phyloP scores from a whole-genome alignment of 371 early-diverging fungal genomes.

The Pancytospora philotis region DNA sequence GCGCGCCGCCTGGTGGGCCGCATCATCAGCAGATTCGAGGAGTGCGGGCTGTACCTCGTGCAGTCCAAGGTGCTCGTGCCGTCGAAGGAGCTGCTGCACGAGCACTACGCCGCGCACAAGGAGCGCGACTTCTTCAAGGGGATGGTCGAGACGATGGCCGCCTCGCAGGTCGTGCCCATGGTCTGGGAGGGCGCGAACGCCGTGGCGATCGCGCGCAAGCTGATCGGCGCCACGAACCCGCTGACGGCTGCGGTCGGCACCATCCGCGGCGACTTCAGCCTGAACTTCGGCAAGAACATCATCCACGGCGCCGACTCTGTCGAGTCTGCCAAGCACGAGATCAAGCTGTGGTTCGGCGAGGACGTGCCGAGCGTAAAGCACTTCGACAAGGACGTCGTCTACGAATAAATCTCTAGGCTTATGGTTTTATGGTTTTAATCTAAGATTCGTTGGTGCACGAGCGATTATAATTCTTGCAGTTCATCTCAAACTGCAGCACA shows the following conservation, averaged over 20 bases:
- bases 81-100: slow-evolving; percentile 66
- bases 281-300: slow-evolving; percentile 68
- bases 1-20: slow-evolving; percentile 74
- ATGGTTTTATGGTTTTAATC: too few species aligned
- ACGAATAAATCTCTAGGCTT: too few species aligned
- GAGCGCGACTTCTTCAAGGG: slow-evolving; percentile 75
- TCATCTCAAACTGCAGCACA: too few species aligned
- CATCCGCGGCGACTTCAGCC: slow-evolving; percentile 92
- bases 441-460: too few species aligned
- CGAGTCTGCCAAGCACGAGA: slow-evolving; percentile 87
- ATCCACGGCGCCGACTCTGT: slow-evolving; percentile 95
- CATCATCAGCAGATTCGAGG: slow-evolving; percentile 82
- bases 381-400: too few species aligned
- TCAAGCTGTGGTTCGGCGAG: slow-evolving; percentile 85
- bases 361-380: slow-evolving; percentile 63
- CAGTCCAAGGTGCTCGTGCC: slow-evolving; percentile 73
- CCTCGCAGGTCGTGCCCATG: slow-evolving; percentile 79
- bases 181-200: slow-evolving; percentile 87
- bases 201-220: slow-evolving; percentile 81
- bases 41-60: slow-evolving; percentile 64
- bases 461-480: too few species aligned
- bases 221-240: slow-evolving; percentile 76
- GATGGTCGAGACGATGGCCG: slow-evolving; percentile 74
- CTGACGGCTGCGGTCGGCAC: slow-evolving; percentile 83
- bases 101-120: slow-evolving; percentile 83